A percentile compares a stretch with the other conserved stretches of the same genome.
These are phyloP conservation scores for Hemisphaericaspora lyxosophila DNA, from an alignment of 1,139 yeast genomes.

Conservation along the genomic window DNA sequence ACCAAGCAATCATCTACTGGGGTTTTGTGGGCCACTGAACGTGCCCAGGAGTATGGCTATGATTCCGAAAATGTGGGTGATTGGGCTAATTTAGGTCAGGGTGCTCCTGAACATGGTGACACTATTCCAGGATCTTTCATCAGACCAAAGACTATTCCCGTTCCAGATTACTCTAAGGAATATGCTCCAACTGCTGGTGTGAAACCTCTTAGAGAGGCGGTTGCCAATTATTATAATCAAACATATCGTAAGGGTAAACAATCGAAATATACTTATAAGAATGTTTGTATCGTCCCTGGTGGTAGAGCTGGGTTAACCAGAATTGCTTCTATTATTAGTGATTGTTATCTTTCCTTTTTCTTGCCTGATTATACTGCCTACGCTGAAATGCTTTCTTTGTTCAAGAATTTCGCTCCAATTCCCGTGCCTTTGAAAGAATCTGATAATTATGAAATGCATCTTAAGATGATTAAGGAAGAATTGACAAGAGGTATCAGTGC, in stretches of 20 bases:
- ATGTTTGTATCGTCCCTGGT: slow-evolving; percentile 69
- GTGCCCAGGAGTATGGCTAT: slow-evolving; percentile 63
- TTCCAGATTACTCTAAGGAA: slow-evolving; percentile 56
- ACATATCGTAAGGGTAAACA: slow-evolving; percentile 51
- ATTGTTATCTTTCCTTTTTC: slow-evolving; percentile 62
- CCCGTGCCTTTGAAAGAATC: slow-evolving; percentile 65
- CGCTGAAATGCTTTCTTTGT: slow-evolving; percentile 68
- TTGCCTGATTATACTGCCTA: slow-evolving; percentile 71
- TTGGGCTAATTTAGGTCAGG: slow-evolving; percentile 72
- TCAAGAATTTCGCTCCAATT: slow-evolving; percentile 66
- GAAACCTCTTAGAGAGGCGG: slow-evolving; percentile 57
- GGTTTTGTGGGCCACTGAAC: slow-evolving; percentile 68
- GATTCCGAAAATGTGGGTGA: slow-evolving; percentile 44
- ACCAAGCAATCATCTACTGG: slow-evolving; percentile 66
- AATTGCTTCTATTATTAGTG: slow-evolving; percentile 64
- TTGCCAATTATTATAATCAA: slow-evolving; percentile 60
- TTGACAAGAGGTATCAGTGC: slow-evolving; percentile 65
- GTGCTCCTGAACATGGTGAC: slow-evolving; percentile 70
- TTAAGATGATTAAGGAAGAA: slow-evolving; percentile 56
- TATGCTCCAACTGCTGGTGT: slow-evolving; percentile 69
- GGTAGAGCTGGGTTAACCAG: slow-evolving; percentile 70
- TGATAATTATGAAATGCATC: slow-evolving; percentile 60
- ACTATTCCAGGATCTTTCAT: slow-evolving; percentile 60
- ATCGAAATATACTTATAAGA: slow-evolving; percentile 62
- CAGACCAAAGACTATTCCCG: slow-evolving; percentile 53